Evolutionary conservation across 73 alveolate genomes (phyloP).

Genomic region (Symbiodinium natans): DNA sequence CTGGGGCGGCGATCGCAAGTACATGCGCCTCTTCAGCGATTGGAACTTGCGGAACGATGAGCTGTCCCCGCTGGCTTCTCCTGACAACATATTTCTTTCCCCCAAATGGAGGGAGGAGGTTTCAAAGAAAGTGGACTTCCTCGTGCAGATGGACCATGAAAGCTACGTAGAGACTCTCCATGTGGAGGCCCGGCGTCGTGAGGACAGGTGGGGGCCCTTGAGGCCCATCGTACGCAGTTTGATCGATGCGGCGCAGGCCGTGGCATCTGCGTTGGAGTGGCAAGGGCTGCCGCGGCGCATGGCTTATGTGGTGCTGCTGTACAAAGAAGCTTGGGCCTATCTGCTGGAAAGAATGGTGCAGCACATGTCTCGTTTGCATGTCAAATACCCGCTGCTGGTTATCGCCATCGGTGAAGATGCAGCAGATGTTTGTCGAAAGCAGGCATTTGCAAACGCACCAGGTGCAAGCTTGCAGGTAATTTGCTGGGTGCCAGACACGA

Average conservation of each 20-base stretch:
- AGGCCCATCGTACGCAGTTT: not conserved
- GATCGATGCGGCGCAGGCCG: not conserved
- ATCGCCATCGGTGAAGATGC: not conserved
- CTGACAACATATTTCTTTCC: not conserved
- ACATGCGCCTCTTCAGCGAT: slow-evolving; percentile 15
- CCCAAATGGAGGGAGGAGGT: not conserved
- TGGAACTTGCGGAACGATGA: slow-evolving; percentile 19
- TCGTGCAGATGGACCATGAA: not conserved
- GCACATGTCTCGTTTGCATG: not conserved
- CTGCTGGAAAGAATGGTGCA: not conserved
- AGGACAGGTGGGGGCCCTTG: not conserved
- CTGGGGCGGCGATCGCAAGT: slow-evolving; percentile 25
- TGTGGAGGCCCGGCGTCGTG: not conserved
- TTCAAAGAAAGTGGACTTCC: not conserved
- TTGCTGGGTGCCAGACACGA: slow-evolving; percentile 7
- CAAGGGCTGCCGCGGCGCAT: not conserved
- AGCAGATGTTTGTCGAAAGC: not conserved
- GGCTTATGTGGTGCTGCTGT: slow-evolving; percentile 1
- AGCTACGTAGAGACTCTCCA: not conserved
- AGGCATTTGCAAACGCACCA: not conserved
- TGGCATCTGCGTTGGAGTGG: not conserved
- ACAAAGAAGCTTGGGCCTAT: not conserved
- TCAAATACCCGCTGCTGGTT: not conserved
- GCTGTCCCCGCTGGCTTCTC: not conserved
- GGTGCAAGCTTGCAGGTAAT: not conserved